These are phyloP conservation scores for Periconia digitata DNA, from an alignment of 2,329 filamentous ascomycete genomes.

Conservation along the genomic window DNA sequence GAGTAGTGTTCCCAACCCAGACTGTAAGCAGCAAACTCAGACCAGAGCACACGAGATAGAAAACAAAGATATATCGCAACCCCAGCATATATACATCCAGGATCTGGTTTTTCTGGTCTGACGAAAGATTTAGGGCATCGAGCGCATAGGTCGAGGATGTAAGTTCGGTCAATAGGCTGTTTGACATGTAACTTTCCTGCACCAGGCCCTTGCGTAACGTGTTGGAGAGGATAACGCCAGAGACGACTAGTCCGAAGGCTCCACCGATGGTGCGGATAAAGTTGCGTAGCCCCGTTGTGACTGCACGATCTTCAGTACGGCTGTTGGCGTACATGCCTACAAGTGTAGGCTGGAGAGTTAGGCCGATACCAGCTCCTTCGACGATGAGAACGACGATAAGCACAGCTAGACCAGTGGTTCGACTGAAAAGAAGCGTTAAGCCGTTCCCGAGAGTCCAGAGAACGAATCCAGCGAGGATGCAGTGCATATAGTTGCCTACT, in stretches of 20 bases:
- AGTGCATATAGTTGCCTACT: slow-evolving; percentile 13
- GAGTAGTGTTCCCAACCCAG: slow-evolving; percentile 17
- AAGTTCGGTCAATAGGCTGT: slow-evolving; percentile 9
- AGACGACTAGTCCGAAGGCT: slow-evolving; percentile 34
- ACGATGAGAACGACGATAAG: slow-evolving; percentile 57
- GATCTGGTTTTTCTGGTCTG: slow-evolving; percentile 7
- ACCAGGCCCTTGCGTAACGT: slow-evolving; percentile 7
- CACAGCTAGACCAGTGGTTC: slow-evolving; percentile 45
- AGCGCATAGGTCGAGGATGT: slow-evolving; percentile 17
- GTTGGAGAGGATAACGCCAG: slow-evolving; percentile 18
- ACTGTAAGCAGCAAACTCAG: slow-evolving; percentile 13
- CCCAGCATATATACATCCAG: slow-evolving; percentile 15
- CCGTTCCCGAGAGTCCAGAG: slow-evolving; percentile 56
- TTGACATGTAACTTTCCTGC: slow-evolving; percentile 12
- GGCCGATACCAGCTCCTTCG: slow-evolving; percentile 51
- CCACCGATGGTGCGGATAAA: slow-evolving; percentile 63
- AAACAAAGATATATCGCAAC: slow-evolving; percentile 14
- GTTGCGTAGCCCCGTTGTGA: slow-evolving; percentile 63
- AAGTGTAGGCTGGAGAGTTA: slow-evolving; percentile 54
- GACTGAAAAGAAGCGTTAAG: slow-evolving; percentile 51
- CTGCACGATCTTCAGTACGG: slow-evolving; percentile 58
- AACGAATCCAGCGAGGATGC: slow-evolving; percentile 34
- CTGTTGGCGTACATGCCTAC: slow-evolving; percentile 56
- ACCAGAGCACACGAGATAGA: slow-evolving; percentile 13
- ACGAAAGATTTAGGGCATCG: slow-evolving; percentile 8